phyloP scores from a whole-genome alignment of 768 basidiomycete genomes.

The Auricularia cornea region DNA sequence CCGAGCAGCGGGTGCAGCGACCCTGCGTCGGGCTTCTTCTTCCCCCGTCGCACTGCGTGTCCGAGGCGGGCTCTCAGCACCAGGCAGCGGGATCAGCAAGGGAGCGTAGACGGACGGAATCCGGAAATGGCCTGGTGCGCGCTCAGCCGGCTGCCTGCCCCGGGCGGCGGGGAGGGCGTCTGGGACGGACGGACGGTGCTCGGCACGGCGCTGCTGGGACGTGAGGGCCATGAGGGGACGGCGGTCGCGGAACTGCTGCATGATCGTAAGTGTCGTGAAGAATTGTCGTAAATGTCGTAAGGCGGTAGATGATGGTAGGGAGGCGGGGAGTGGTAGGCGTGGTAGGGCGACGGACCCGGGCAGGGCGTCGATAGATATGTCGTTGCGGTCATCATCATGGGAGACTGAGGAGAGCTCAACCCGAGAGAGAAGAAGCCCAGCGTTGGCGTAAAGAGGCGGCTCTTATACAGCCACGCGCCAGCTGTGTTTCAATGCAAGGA shows the following conservation, averaged over 20 bases:
- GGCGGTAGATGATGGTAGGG: neutral
- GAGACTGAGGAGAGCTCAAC: neutral
- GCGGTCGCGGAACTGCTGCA: neutral
- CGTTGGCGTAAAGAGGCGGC: neutral
- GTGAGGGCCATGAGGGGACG: neutral
- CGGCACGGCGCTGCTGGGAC: neutral
- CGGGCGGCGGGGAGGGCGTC: neutral
- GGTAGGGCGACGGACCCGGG: neutral
- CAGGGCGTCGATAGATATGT: neutral
- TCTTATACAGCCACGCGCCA: neutral
- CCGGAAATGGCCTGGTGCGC: neutral
- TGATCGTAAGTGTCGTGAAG: neutral
- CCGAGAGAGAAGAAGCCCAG: neutral
- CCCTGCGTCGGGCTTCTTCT: neutral
- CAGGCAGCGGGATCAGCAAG: neutral
- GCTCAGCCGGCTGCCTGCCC: neutral
- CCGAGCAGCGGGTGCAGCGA: slow-evolving; percentile 1
- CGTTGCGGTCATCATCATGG: neutral
- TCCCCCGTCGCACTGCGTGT: neutral
- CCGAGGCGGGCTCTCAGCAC: neutral
- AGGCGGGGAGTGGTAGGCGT: neutral
- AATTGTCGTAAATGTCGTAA: neutral
- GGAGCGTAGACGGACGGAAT: neutral
- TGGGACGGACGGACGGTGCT: neutral
- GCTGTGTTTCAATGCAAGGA: neutral